Evolutionary conservation across 2,329 filamentous ascomycete genomes (phyloP).

Genomic region (Fusarium piperis): DNA sequence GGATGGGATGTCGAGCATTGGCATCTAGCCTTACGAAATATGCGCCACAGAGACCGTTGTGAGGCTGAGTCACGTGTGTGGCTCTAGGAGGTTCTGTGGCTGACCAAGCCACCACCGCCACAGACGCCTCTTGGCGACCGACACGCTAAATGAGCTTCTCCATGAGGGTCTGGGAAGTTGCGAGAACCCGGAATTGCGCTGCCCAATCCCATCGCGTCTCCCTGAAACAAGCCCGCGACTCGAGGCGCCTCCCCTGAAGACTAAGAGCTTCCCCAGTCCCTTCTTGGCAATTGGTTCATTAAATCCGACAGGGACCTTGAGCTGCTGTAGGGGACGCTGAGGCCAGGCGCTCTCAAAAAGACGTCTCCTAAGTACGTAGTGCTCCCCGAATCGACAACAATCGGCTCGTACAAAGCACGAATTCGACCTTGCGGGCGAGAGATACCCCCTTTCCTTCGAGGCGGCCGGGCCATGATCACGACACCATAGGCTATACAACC

Average conservation of each 20-base stretch:
- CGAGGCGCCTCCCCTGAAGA: slow-evolving; percentile 24
- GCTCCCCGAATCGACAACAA: background rate
- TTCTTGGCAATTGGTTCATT: slow-evolving; percentile 28
- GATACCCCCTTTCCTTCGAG: background rate
- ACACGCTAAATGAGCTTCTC: background rate
- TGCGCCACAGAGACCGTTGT: slow-evolving; percentile 25
- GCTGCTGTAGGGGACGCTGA: slow-evolving; percentile 14
- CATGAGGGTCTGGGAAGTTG: background rate
- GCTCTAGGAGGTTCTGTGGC: slow-evolving; percentile 24
- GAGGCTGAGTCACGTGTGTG: slow-evolving; percentile 46
- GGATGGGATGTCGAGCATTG: slow-evolving; percentile 13
- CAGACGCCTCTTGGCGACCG: background rate
- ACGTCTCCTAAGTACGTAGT: slow-evolving; percentile 20
- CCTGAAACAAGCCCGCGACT: slow-evolving; percentile 15
- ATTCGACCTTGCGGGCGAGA: background rate
- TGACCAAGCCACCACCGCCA: slow-evolving; percentile 18
- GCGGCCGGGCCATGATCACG: slow-evolving; percentile 29
- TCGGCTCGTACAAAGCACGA: slow-evolving; percentile 4
- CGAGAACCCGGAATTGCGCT: background rate
- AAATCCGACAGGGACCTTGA: slow-evolving; percentile 31
- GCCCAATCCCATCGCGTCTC: slow-evolving; percentile 12
- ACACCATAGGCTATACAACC: slow-evolving; percentile 9
- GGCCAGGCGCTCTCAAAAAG: slow-evolving; percentile 7
- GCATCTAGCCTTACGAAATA: slow-evolving; percentile 37
- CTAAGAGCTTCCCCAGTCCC: slow-evolving; percentile 29